phyloP scores from a whole-genome alignment of 345 rosid genomes.

The Eucalyptus cladocalyx region DNA sequence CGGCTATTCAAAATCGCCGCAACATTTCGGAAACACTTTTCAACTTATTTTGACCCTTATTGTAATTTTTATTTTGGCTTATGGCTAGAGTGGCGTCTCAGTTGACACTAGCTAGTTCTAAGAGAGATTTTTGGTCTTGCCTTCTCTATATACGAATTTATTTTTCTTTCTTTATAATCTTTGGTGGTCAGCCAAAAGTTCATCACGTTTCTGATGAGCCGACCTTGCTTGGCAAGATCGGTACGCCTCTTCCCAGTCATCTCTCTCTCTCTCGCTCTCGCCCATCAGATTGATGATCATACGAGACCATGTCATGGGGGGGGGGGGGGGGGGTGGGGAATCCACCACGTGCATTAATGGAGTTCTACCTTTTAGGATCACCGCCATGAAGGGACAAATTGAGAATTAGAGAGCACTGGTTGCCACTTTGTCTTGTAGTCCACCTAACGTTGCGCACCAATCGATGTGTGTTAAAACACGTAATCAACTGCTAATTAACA shows the following conservation, averaged over 20 bases:
- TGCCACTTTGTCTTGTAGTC: background rate
- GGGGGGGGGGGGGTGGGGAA: background rate
- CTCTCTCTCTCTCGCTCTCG: background rate
- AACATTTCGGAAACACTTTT: background rate
- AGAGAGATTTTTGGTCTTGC: background rate
- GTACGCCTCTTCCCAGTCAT: background rate
- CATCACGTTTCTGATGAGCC: background rate
- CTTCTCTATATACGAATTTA: background rate
- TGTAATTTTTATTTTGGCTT: background rate
- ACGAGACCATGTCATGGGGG: background rate
- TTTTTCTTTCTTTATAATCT: background rate
- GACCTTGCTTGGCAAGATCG: background rate
- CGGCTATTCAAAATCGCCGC: background rate
- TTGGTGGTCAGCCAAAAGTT: background rate
- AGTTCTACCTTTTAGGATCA: background rate
- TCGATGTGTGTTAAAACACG: background rate
- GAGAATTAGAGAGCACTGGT: background rate
- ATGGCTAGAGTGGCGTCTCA: background rate
- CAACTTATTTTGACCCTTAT: background rate
- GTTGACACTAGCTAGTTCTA: background rate
- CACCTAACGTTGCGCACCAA: background rate
- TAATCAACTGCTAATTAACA: background rate
- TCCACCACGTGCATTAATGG: background rate
- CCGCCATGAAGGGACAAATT: background rate
- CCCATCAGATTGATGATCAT: background rate